A percentile compares a stretch with the other conserved stretches of the same genome.
These are phyloP conservation scores for Pyricularia sp. DNA, from an alignment of 2,329 filamentous ascomycete genomes.

Conservation along the genomic window DNA sequence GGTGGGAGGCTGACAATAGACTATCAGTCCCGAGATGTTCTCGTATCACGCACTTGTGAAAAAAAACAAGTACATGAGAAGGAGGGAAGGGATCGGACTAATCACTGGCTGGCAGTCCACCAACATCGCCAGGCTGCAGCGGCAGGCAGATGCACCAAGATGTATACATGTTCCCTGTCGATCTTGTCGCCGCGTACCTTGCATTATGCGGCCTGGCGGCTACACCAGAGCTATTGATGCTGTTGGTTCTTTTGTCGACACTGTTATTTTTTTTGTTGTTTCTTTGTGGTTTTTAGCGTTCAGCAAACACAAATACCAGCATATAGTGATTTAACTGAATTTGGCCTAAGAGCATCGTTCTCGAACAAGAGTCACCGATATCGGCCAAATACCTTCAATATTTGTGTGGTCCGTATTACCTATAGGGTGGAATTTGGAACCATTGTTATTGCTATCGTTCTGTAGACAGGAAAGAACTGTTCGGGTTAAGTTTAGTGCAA, in stretches of 20 bases:
- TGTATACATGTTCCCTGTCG: neutral
- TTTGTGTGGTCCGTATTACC: neutral
- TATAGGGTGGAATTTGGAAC: neutral
- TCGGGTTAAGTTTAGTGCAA: neutral
- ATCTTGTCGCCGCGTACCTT: constrained; percentile 3
- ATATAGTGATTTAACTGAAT: neutral
- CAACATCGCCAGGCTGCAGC: neutral
- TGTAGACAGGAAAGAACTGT: neutral
- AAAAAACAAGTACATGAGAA: neutral
- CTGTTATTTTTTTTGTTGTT: neutral
- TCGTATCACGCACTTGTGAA: neutral
- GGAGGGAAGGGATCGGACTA: neutral
- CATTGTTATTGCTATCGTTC: neutral
- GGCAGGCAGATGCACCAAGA: neutral
- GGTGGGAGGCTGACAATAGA: neutral
- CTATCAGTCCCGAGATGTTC: neutral
- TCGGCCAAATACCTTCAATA: neutral
- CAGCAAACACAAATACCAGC: neutral
- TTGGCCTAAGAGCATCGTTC: neutral
- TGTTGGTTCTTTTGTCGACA: neutral
- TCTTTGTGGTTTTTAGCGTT: neutral
- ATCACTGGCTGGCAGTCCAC: neutral
- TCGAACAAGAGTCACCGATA: neutral
- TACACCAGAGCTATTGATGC: neutral
- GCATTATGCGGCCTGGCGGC: constrained; percentile 4